Evolutionary conservation across 805 yeast species (phyloP), one percentile per base, ranked within the genome.

Genomic region (Starmera quercuum): DNA sequence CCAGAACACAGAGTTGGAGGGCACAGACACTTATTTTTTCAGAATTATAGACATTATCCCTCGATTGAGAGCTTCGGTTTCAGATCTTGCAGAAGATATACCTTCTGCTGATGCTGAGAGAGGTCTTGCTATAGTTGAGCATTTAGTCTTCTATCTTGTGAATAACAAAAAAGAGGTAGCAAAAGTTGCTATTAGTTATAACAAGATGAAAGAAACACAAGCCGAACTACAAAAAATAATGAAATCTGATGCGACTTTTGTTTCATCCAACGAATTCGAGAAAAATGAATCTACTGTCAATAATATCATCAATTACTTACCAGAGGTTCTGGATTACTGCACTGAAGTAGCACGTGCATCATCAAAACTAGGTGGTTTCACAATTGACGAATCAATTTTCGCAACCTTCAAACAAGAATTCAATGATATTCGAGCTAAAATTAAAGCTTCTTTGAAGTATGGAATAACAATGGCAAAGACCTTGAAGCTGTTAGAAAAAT

Each of bases 11-110:
- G 35, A 43, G 2, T 49, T 75, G 25, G 61, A 61, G 10, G 66
- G 64, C 0, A 80, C 79, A 46, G 71, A 66, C 46, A 42, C 52
- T 0, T 71, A 72, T 45, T 87, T 75, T 58, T 83, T 72, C 61
- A 67, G 84, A 39, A 55, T 85, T 7, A 57, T 92, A 24, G 97
- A 92, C 46, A 51, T 88, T 19, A 56, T 90, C 29, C 97, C 97
- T 4, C 66, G 90, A 30, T 60, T 90, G 36, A 70, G 95, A 47
- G 70, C 78, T 14, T 61, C 83, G 2, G 76, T 79, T 9, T 56
- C 75, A 2, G 64, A 64, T 11, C 73, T 78, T 11, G 71, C 78
- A 7, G 81, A 75, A 7, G 97, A 86, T 46, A 75, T 84, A 17
- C 92, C 96, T 4, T 70, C 68, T 11, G 62, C 71, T 2, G 94